Base-by-base conservation (phyloP, 2,329 filamentous ascomycete genomes). In the Lachnellula hyalina region DNA sequence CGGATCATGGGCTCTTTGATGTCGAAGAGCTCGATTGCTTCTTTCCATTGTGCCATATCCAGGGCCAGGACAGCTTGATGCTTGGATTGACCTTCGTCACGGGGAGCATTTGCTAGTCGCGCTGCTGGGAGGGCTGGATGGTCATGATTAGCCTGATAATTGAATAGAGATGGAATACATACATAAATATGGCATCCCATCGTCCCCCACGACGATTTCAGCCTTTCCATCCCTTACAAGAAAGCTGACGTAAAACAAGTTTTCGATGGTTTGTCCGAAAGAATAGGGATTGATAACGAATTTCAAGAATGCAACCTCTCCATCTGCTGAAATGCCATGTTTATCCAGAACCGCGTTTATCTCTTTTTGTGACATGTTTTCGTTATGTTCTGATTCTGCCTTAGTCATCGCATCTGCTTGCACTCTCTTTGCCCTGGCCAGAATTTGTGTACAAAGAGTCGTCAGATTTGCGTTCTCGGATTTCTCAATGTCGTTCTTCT, bases 201-300 rank as follows among this genome's bases (percentile, higher is more conserved):
- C 74, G 12, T 84, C 79, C 66, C 96, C 92, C 53, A 84, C 80
- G 3, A 82, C 77, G n/a, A 99, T 78, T 35, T 83, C 83, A 5
- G 91, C 82, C 56, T 81, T 83, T 11, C 91, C 91, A 72, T 99
- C 94, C 55, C 89, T 84, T 56, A 97, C 90, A 57, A 99, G 74
- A 67, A 99, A 99, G 68, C 90, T 95, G 63, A 96, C 83, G 69
- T 97, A 97, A 71, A 99, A 99, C 65, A 99, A 77, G 65, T 99
- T 99, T 70, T 99, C 94, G 6, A 99, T 85, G 0, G 91, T 96
- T 71, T 99, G 94, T 0, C 90, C 90, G 65, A 97, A 99, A 0
- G 90, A 96, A 40, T 76, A 76, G 0, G 94, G 94, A 64, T 99
- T 96, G 60, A 97, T 81, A 41, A 91, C 89, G 63, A 96, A 97